Percentiles rank a stretch among this genome's conserved stretches.
phyloP scores from a whole-genome alignment of 176 grass and related monocot species.

The Oryza coarctata region DNA sequence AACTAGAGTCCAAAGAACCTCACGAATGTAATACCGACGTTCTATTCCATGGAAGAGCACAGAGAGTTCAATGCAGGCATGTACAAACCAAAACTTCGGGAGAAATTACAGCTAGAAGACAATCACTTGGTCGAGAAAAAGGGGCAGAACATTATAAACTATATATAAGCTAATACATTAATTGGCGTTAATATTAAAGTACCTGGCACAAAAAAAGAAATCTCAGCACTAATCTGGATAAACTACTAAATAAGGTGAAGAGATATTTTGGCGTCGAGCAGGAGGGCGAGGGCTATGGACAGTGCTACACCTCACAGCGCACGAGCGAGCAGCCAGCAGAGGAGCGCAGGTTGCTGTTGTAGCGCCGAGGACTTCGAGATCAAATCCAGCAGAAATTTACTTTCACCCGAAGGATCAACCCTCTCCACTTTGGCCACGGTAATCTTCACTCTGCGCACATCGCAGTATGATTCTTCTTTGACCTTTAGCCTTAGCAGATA shows the following conservation, averaged over 20 bases:
- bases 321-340: neutral
- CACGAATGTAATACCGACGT: neutral
- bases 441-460: slow-evolving; percentile 74
- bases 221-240: neutral
- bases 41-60: neutral
- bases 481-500: slow-evolving; percentile 80
- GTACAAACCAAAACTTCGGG: too few species aligned
- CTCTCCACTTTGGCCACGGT: slow-evolving; percentile 70
- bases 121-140: neutral
- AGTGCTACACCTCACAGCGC: neutral
- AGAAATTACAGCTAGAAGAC: neutral
- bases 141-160: neutral
- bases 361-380: slow-evolving; percentile 35
- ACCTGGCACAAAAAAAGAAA: neutral
- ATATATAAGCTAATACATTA: neutral
- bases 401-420: slow-evolving; percentile 66
- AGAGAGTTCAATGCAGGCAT: too few species aligned
- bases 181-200: neutral
- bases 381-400: slow-evolving; percentile 64
- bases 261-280: neutral
- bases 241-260: neutral
- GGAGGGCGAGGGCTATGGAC: neutral
- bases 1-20: neutral
- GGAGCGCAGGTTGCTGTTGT: slow-evolving; percentile 7
- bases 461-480: slow-evolving; percentile 79